Evolutionary conservation across 164 flowering plant species (phyloP).

Genomic region (Sextonia rubra): DNA sequence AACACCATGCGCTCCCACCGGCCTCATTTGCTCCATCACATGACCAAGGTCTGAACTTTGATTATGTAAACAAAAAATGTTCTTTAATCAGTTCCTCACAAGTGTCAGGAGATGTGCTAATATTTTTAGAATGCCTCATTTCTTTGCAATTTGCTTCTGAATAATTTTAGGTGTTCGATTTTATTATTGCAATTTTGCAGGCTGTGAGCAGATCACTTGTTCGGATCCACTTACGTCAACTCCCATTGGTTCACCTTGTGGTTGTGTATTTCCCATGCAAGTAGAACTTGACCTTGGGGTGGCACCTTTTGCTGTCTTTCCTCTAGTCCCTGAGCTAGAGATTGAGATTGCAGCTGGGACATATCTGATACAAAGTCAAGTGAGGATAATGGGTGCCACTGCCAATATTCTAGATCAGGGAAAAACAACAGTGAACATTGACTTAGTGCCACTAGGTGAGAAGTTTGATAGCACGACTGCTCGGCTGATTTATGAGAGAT

Average conservation of each 20-base stretch:
- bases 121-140: background rate
- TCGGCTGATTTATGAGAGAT: conserved; percentile 64
- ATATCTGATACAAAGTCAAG: conserved; percentile 89
- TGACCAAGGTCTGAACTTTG: conserved; percentile 17
- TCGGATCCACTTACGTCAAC: conserved; percentile 70
- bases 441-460: conserved; percentile 91
- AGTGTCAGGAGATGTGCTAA: background rate
- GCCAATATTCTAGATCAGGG: conserved; percentile 77
- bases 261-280: conserved; percentile 92
- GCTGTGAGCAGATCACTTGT: conserved; percentile 74
- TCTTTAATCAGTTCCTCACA: background rate
- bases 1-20: conserved; percentile 41
- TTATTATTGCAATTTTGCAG: conserved; percentile 31
- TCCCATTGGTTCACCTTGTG: conserved; percentile 91
- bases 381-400: conserved; percentile 82
- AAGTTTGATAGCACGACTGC: conserved; percentile 94
- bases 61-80: background rate
- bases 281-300: conserved; percentile 71
- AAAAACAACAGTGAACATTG: conserved; percentile 67
- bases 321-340: conserved; percentile 70
- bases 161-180: background rate
- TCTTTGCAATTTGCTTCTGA: background rate
- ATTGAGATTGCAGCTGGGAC: conserved; percentile 87
- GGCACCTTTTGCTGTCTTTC: conserved; percentile 71
- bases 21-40: conserved; percentile 43